Conservation (phyloP, 345 rosid species). For the Lepidium aucheri region DNA sequence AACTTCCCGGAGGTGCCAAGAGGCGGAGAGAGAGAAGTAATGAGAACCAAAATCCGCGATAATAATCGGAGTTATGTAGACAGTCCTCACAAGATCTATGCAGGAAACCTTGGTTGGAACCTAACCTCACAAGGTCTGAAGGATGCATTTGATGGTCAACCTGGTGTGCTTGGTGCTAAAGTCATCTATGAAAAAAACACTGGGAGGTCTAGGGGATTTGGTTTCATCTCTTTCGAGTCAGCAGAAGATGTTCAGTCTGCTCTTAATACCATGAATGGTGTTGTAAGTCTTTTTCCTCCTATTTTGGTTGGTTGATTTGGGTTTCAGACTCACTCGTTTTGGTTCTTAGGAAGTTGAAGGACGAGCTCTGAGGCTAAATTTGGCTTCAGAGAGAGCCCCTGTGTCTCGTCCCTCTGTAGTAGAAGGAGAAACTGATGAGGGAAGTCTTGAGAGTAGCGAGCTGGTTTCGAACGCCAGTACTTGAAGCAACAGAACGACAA, state of each 20-base stretch:
- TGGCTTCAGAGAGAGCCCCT: constrained; percentile 51
- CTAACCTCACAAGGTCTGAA: constrained; percentile 63
- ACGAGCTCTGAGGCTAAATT: constrained; percentile 62
- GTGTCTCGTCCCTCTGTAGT: constrained; percentile 16
- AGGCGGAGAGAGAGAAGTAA: constrained; percentile 84
- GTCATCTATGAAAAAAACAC: constrained; percentile 61
- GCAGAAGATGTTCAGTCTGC: constrained; percentile 56
- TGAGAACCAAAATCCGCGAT: constrained; percentile 48
- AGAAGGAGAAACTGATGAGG: constrained; percentile 18
- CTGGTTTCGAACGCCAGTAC: constrained; percentile 41
- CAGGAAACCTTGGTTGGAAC: constrained; percentile 85
- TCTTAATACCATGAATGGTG: constrained; percentile 61
- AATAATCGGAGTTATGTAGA: constrained; percentile 51
- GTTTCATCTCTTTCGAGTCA: constrained; percentile 71
- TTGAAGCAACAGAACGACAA: constrained; percentile 19
- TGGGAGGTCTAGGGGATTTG: constrained; percentile 83
- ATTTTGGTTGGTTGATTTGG: background rate
- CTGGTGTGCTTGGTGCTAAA: constrained; percentile 78
- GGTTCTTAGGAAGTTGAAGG: constrained; percentile 78
- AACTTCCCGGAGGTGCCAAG: constrained; percentile 93
- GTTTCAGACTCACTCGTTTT: background rate
- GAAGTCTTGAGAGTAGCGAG: constrained; percentile 36
- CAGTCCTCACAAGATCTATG: constrained; percentile 82
- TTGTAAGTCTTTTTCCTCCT: constrained; percentile 36
- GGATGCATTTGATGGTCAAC: constrained; percentile 61